A percentile compares a stretch with the other conserved stretches of the same genome.
These are phyloP conservation scores for Zasmidium cellare DNA, from an alignment of 2,329 filamentous ascomycete genomes.

Conservation along the genomic window DNA sequence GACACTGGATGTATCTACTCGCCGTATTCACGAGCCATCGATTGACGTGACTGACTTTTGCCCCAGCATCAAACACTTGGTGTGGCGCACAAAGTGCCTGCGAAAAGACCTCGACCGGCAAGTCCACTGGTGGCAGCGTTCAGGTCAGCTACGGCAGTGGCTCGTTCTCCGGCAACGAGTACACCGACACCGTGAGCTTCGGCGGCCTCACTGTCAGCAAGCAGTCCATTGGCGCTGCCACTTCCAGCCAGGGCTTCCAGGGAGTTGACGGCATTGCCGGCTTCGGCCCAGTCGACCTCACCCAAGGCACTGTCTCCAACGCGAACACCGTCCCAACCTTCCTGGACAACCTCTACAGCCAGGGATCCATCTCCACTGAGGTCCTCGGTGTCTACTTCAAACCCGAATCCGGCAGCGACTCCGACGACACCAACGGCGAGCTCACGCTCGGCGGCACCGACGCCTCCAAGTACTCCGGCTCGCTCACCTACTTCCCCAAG, in stretches of 20 bases:
- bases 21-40: not conserved
- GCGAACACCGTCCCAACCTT: constrained; percentile 23
- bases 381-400: constrained; percentile 25
- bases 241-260: constrained; percentile 12
- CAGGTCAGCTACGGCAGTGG: constrained; percentile 22
- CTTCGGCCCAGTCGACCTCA: constrained; percentile 21
- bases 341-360: constrained; percentile 23
- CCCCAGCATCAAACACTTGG: constrained; percentile 22
- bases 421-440: constrained; percentile 20
- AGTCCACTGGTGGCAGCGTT: constrained; percentile 16
- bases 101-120: constrained; percentile 19
- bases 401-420: constrained; percentile 21
- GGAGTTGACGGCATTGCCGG: constrained; percentile 23
- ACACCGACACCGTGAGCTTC: constrained; percentile 19
- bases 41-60: constrained; percentile 4
- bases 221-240: constrained; percentile 20
- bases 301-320: constrained; percentile 21
- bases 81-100: constrained; percentile 22
- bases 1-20: constrained; percentile 21
- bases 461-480: constrained; percentile 54
- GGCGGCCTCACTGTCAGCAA: constrained; percentile 17
- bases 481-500: constrained; percentile 54
- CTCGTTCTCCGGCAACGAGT: constrained; percentile 21
- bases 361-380: constrained; percentile 20
- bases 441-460: constrained; percentile 47